Conservation (phyloP, 352 stramenopile species). For the Globisporangium echinulatum region DNA sequence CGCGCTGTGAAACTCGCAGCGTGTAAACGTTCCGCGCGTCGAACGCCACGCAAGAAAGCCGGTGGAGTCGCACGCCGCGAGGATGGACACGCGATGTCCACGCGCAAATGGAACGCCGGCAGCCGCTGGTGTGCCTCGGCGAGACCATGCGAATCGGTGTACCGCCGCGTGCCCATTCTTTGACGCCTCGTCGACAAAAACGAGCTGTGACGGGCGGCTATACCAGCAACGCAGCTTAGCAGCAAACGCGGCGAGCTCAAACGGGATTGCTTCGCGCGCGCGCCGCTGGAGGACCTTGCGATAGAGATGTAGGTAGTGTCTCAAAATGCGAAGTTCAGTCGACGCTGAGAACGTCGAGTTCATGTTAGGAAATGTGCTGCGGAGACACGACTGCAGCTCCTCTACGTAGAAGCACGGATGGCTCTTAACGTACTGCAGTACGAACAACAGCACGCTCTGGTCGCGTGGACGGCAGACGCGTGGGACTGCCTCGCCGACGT, state of each 20-base stretch:
- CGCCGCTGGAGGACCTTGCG: slow-evolving; percentile 12
- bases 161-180: background rate
- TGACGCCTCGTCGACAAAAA: background rate
- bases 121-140: too few species aligned
- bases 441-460: background rate
- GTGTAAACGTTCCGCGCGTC: slow-evolving; percentile 4
- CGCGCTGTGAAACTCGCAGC: slow-evolving; percentile 1
- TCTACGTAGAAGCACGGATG: slow-evolving; percentile 23
- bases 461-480: background rate
- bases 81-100: background rate
- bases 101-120: background rate
- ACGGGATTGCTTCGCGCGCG: background rate
- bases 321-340: slow-evolving; percentile 6
- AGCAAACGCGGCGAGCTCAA: background rate
- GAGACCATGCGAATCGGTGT: background rate
- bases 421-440: slow-evolving; percentile 8
- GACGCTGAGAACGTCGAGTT: background rate
- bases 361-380: background rate
- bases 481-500: too few species aligned
- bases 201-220: background rate
- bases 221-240: slow-evolving; percentile 2
- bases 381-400: slow-evolving; percentile 6
- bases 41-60: slow-evolving; percentile 2
- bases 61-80: background rate
- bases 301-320: slow-evolving; percentile 10